phyloP scores from a whole-genome alignment of 108 stramenopile species.

The Cyclotella cryptica region DNA sequence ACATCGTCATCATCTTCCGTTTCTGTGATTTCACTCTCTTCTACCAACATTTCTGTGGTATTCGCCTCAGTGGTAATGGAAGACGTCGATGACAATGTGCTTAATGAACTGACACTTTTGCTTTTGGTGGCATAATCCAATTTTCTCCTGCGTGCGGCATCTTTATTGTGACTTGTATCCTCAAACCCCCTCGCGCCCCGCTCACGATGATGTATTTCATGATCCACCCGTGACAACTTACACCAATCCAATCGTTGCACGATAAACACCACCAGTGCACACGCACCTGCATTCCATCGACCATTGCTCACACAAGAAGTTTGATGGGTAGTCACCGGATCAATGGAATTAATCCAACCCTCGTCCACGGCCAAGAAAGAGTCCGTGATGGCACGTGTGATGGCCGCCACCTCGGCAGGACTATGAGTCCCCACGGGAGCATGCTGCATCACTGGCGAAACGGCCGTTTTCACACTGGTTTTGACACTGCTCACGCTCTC shows the following conservation, averaged over 20 bases:
- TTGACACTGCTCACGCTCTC: slow-evolving; percentile 71
- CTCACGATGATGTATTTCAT: slow-evolving; percentile 55
- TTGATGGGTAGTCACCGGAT: slow-evolving; percentile 83
- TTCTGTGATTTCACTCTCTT: slow-evolving; percentile 79
- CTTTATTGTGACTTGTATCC: slow-evolving; percentile 79
- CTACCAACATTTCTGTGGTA: slow-evolving; percentile 62
- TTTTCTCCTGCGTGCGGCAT: slow-evolving; percentile 77
- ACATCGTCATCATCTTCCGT: slow-evolving; percentile 84
- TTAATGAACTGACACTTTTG: slow-evolving; percentile 76
- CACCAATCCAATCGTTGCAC: slow-evolving; percentile 84
- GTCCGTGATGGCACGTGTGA: slow-evolving; percentile 77
- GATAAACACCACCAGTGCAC: slow-evolving; percentile 78
- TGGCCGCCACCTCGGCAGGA: slow-evolving; percentile 70
- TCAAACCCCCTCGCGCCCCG: slow-evolving; percentile 56
- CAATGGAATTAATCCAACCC: slow-evolving; percentile 89
- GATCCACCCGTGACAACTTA: slow-evolving; percentile 33
- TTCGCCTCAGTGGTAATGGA: slow-evolving; percentile 69
- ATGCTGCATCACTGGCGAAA: slow-evolving; percentile 56
- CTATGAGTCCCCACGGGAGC: slow-evolving; percentile 73
- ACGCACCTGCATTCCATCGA: slow-evolving; percentile 89
- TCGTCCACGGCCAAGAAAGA: slow-evolving; percentile 86
- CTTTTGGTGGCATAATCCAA: slow-evolving; percentile 73
- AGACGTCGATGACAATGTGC: slow-evolving; percentile 73
- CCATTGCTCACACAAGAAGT: slow-evolving; percentile 84
- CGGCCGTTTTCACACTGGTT: slow-evolving; percentile 75